phyloP scores from a whole-genome alignment of 768 basidiomycete genomes.

The Phaeolepiota aurea region DNA sequence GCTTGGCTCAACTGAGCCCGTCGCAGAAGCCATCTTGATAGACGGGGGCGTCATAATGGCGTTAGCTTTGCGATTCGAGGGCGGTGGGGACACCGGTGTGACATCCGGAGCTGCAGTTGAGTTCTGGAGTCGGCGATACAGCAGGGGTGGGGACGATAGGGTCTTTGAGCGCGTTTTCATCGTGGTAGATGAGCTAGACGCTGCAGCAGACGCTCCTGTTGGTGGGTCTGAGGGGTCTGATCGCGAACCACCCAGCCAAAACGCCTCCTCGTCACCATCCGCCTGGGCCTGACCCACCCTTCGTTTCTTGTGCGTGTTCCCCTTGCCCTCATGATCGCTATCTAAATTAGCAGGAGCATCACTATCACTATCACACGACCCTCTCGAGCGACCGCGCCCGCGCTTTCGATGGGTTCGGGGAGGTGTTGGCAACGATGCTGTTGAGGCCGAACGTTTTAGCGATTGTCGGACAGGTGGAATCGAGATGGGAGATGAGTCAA shows the following conservation, averaged over 20 bases:
- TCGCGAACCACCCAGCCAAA: conserved; percentile 32
- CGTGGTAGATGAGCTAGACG: neutral
- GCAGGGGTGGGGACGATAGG: conserved; percentile 10
- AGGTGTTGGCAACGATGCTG: conserved; percentile 58
- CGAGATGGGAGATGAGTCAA: conserved; percentile 23
- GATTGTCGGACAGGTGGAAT: conserved; percentile 25
- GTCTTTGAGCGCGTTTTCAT: neutral
- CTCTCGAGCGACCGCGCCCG: conserved; percentile 31
- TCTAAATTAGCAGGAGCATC: conserved; percentile 16
- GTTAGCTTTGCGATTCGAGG: conserved; percentile 42
- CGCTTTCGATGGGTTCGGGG: conserved; percentile 50
- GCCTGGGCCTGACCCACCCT: conserved; percentile 22
- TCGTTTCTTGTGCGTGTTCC: conserved; percentile 26
- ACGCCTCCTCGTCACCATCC: conserved; percentile 43
- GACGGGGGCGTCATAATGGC: conserved; percentile 11
- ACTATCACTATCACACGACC: conserved; percentile 37
- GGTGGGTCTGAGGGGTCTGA: conserved; percentile 9
- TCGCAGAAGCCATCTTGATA: conserved; percentile 13
- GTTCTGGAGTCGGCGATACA: conserved; percentile 26
- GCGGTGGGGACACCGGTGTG: conserved; percentile 58
- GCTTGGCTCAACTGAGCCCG: conserved; percentile 10
- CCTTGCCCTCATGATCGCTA: conserved; percentile 23
- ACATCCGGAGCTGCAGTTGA: conserved; percentile 13
- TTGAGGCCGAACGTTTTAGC: conserved; percentile 58
- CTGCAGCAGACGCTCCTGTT: neutral